phyloP scores from a whole-genome alignment of 1,139 yeast species.

The Candida albicans region DNA sequence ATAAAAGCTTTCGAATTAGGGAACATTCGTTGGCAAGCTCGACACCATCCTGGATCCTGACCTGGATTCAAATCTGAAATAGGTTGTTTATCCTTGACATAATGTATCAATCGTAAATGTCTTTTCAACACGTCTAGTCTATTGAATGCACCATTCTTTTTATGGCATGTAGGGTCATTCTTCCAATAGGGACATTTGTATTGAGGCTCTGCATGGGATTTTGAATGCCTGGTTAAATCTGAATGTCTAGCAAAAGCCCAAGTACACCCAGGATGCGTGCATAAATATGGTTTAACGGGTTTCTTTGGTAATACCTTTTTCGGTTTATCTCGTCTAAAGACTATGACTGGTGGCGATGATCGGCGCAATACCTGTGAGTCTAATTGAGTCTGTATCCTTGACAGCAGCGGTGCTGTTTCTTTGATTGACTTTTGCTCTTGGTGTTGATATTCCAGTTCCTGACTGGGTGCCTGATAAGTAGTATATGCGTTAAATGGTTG shows the following conservation, averaged over 20 bases:
- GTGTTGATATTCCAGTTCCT: not conserved
- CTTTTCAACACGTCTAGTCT: constrained; percentile 70
- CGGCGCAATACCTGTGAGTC: not conserved
- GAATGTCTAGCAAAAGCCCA: constrained; percentile 71
- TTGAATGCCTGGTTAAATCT: constrained; percentile 63
- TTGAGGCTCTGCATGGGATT: constrained; percentile 63
- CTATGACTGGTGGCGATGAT: constrained; percentile 1
- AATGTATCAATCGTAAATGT: constrained; percentile 67
- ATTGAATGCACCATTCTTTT: constrained; percentile 71
- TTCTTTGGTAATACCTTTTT: constrained; percentile 1
- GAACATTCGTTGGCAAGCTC: constrained; percentile 61
- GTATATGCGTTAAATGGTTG: not conserved
- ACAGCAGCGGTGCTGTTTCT: not conserved
- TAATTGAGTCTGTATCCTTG: not conserved
- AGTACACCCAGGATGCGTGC: constrained; percentile 53
- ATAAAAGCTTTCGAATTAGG: constrained; percentile 57
- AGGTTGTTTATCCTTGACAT: constrained; percentile 48
- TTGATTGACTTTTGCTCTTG: not conserved
- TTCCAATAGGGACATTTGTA: constrained; percentile 74
- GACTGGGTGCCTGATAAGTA: not conserved
- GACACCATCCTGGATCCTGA: constrained; percentile 64
- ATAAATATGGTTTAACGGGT: constrained; percentile 33
- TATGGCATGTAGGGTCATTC: constrained; percentile 65
- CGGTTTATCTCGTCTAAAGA: constrained; percentile 4
- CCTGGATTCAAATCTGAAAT: constrained; percentile 16